Evolutionary conservation across 208 protist species (phyloP).

Genomic region (Acanthamoeba triangularis): DNA sequence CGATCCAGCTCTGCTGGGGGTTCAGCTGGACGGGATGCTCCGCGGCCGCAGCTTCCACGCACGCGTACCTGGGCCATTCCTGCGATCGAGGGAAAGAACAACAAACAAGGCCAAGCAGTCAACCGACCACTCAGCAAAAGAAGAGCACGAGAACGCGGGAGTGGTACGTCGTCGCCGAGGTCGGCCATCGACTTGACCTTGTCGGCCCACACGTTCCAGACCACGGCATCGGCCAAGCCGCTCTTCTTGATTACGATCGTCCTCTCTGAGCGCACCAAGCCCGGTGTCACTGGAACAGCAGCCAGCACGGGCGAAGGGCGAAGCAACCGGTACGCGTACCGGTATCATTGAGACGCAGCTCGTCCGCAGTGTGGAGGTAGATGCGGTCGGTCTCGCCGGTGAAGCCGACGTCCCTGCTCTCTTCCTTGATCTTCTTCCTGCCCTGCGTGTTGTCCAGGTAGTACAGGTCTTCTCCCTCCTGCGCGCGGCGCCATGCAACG

Average conservation of each 20-base stretch:
- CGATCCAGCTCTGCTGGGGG: constrained; percentile 11
- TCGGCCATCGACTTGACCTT: constrained; percentile 66
- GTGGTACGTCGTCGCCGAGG: constrained; percentile 51
- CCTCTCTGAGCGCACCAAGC: not conserved
- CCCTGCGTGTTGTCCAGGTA: constrained; percentile 45
- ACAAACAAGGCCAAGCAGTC: too few relatives aligned
- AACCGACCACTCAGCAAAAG: not conserved
- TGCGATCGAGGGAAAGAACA: not conserved
- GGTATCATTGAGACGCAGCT: constrained; percentile 47
- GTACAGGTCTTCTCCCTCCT: constrained; percentile 27
- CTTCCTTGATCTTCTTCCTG: constrained; percentile 62
- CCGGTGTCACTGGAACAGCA: not conserved
- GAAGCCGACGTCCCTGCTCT: not conserved
- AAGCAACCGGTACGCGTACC: not conserved
- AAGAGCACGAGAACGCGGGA: not conserved
- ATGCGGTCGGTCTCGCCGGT: constrained; percentile 60
- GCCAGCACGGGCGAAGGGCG: not conserved
- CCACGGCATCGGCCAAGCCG: constrained; percentile 58
- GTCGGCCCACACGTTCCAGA: constrained; percentile 75
- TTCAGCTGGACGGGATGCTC: constrained; percentile 25
- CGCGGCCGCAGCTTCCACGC: constrained; percentile 6
- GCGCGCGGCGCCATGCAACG: not conserved
- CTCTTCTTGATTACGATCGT: constrained; percentile 53
- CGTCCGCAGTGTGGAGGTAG: constrained; percentile 54
- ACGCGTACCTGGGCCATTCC: constrained; percentile 40